A percentile compares a stretch with the other conserved stretches of the same genome.
These are phyloP conservation scores for Lepidopterella palustris DNA, from an alignment of 495 filamentous ascomycete species.

Conservation along the genomic window DNA sequence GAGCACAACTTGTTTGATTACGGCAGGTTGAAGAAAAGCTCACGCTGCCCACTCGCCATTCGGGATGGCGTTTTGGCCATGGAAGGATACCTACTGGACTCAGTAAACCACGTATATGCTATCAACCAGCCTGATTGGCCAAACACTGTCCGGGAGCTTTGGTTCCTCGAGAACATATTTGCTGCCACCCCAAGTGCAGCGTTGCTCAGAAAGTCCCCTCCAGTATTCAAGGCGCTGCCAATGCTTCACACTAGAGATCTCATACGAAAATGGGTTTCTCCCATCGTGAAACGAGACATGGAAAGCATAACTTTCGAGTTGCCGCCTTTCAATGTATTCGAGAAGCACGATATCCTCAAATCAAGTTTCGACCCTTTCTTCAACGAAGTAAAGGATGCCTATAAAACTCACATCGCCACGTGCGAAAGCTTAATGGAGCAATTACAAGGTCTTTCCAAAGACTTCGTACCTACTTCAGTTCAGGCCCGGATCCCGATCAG, in stretches of 20 bases:
- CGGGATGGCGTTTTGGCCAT: neutral
- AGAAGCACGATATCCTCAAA: neutral
- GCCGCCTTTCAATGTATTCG: neutral
- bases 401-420: neutral
- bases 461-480: neutral
- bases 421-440: neutral
- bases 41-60: neutral
- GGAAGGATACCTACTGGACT: neutral
- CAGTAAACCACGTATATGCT: neutral
- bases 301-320: neutral
- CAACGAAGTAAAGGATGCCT: neutral
- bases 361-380: neutral
- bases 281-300: neutral
- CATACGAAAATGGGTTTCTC: neutral
- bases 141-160: neutral
- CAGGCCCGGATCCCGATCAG: neutral
- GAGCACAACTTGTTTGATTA: neutral
- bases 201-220: neutral
- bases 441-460: neutral
- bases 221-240: neutral
- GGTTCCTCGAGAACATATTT: neutral
- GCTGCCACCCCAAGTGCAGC: neutral
- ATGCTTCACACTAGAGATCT: neutral
- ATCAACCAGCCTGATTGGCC: neutral
- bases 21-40: neutral